Base-by-base conservation (phyloP, 768 basidiomycete species). In the Russula abietina region DNA sequence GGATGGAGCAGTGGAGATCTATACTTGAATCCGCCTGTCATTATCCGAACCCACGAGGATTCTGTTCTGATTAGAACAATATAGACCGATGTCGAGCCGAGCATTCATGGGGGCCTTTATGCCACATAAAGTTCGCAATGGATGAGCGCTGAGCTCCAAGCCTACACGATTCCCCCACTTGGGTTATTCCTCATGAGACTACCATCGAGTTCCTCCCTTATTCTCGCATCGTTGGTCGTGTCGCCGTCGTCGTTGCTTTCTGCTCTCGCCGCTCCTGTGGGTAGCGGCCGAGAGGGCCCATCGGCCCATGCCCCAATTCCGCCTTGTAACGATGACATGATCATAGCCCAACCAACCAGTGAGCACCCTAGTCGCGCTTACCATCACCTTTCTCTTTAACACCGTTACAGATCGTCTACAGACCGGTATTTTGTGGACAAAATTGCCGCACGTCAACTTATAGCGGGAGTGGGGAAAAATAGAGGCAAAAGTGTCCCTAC, bases 181-280 rank as follows among this genome's bases (percentile, higher is more conserved):
- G 19, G 57, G 22, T 56, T 57, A 59, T 50, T 50, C 65, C 59
- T 46, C 64, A 75, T 75, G 74, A 71, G 65, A 59, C 48, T 74
- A 53, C 67, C 71, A 4, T 59, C 72, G 36, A 72, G 73, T 67
- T 74, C 73, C 48, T 74, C 73, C 17, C 46, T 75, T 48, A 14
- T 75, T 61, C 62, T 75, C 45, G 73, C 72, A 14, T 68, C 71
- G 19, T 68, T 75, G 51, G 74, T 71, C 19, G 61, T 70, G 45
- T 62, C 61, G 39, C 67, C 70, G 3, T 71, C 72, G 1, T 67
- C 69, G 4, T 74, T 73, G n/a, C 63, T 72, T 22, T 68, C 69
- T 33, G 64, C 64, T 43, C 58, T 75, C 49, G 74, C 74, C 3
- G 72, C 72, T 1, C 74, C 74, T 10, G 60, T 70, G 12, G 51